Conservation (phyloP, 1,139 yeast species). For the Waltiozyma sp. region DNA sequence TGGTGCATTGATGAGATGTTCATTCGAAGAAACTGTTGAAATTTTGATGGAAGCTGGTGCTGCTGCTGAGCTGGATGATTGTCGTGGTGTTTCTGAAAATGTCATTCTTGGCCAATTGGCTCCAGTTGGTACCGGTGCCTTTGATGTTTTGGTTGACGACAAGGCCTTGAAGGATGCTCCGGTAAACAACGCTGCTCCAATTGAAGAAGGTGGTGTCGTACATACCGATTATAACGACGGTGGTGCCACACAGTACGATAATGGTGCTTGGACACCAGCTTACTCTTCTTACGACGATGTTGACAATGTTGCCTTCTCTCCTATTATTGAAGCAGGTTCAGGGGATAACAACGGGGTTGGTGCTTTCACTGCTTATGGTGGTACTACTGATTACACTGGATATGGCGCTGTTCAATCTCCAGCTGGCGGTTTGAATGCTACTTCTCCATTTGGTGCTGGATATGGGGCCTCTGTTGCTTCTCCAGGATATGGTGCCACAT, state of each 20-base stretch:
- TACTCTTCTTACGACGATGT: conserved; percentile 65
- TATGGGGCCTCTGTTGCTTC: conserved; percentile 51
- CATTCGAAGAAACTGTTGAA: conserved; percentile 98
- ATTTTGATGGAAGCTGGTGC: conserved; percentile 97
- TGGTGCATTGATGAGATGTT: conserved; percentile 98
- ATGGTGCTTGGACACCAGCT: conserved; percentile 69
- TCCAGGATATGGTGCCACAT: conserved; percentile 54
- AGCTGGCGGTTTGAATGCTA: conserved; percentile 29
- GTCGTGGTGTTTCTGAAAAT: conserved; percentile 97
- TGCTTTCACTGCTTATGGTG: conserved; percentile 82
- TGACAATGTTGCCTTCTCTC: conserved; percentile 87
- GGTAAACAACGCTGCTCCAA: conserved; percentile 19
- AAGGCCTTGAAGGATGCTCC: conserved; percentile 52
- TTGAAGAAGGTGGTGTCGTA: conserved; percentile 26
- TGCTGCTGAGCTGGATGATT: conserved; percentile 93
- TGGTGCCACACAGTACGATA: conserved; percentile 90
- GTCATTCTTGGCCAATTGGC: conserved; percentile 98
- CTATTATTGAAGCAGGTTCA: conserved; percentile 80
- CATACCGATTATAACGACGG: conserved; percentile 54
- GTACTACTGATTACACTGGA: conserved; percentile 27
- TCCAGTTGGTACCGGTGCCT: conserved; percentile 97
- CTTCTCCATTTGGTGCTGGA: conserved; percentile 42
- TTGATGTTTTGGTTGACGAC: conserved; percentile 92
- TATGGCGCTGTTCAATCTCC: conserved; percentile 65
- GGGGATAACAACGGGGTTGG: conserved; percentile 69